These are phyloP conservation scores for Ganoderma lingzhi DNA, from an alignment of 1,284 basidiomycete genomes.

Conservation along the genomic window DNA sequence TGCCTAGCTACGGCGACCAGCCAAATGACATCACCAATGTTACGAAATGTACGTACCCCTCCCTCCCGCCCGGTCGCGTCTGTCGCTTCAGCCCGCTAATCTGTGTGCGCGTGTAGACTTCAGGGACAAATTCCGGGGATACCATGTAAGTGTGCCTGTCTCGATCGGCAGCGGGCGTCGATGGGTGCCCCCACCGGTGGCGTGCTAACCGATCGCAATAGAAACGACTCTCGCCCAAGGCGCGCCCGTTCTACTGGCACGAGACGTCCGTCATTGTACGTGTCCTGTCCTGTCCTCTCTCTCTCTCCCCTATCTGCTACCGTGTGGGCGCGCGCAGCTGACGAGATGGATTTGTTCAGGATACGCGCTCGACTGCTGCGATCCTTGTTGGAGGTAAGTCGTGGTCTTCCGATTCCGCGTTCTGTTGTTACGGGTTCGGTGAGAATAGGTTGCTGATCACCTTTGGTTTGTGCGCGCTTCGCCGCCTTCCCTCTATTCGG, in stretches of 20 bases:
- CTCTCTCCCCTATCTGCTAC: not conserved
- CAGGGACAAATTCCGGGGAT: constrained; percentile 44
- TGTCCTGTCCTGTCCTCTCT: constrained; percentile 4
- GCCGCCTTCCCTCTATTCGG: not conserved
- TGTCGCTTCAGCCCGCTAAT: constrained; percentile 2
- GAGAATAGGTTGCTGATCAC: constrained; percentile 13
- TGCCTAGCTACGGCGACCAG: constrained; percentile 68
- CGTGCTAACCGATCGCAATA: constrained; percentile 15
- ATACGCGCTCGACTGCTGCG: constrained; percentile 43
- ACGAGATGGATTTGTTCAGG: constrained; percentile 27
- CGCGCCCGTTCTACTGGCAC: constrained; percentile 43
- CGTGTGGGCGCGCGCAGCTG: constrained; percentile 25
- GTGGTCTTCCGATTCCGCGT: not conserved
- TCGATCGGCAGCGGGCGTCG: constrained; percentile 1
- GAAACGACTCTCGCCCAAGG: constrained; percentile 43
- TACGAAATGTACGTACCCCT: constrained; percentile 41
- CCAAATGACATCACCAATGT: constrained; percentile 59
- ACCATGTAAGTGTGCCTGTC: constrained; percentile 37
- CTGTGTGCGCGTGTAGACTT: constrained; percentile 36
- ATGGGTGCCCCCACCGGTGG: not conserved
- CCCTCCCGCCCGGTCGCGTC: not conserved
- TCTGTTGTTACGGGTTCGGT: not conserved
- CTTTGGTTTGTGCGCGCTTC: not conserved
- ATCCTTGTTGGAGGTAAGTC: constrained; percentile 43
- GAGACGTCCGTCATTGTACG: constrained; percentile 45